These are phyloP conservation scores for Alopecurus myosuroides DNA, from an alignment of 176 grass and related monocot genomes.

Conservation along the genomic window DNA sequence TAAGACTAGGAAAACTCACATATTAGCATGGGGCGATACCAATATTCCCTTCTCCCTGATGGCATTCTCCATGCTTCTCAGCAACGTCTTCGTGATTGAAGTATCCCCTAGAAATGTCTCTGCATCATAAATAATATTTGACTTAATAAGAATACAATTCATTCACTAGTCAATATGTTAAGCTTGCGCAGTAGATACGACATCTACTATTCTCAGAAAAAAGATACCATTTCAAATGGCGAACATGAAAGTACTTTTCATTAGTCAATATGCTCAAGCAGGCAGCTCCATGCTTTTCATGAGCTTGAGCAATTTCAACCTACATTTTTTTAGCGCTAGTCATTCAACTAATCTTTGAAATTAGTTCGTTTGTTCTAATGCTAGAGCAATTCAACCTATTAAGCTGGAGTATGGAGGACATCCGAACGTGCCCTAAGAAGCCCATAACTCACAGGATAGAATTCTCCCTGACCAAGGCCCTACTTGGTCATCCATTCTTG, in stretches of 20 bases:
- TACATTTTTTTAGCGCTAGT: constrained; percentile 22
- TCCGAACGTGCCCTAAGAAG: too few relatives aligned
- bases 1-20: neutral
- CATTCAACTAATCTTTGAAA: constrained; percentile 2
- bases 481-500: constrained; percentile 86
- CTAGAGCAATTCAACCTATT: too few relatives aligned
- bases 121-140: constrained; percentile 31
- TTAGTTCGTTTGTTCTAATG: too few relatives aligned
- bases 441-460: constrained; percentile 68
- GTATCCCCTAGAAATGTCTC: constrained; percentile 94
- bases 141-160: neutral
- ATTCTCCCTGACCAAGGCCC: constrained; percentile 78
- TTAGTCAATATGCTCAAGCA: constrained; percentile 83
- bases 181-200: too few relatives aligned
- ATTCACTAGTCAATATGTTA: too few relatives aligned
- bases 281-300: constrained; percentile 69
- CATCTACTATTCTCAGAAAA: too few relatives aligned
- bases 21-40: constrained; percentile 34
- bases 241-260: constrained; percentile 76
- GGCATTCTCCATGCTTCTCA: constrained; percentile 47
- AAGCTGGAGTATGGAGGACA: too few relatives aligned
- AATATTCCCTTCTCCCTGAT: constrained; percentile 71
- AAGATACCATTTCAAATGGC: neutral
- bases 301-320: constrained; percentile 66
- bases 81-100: constrained; percentile 70